Percentiles rank a stretch among this genome's conserved stretches.
These are phyloP conservation scores for Anisodus tanguticus DNA, from an alignment of 257 asterid species.

Conservation along the genomic window DNA sequence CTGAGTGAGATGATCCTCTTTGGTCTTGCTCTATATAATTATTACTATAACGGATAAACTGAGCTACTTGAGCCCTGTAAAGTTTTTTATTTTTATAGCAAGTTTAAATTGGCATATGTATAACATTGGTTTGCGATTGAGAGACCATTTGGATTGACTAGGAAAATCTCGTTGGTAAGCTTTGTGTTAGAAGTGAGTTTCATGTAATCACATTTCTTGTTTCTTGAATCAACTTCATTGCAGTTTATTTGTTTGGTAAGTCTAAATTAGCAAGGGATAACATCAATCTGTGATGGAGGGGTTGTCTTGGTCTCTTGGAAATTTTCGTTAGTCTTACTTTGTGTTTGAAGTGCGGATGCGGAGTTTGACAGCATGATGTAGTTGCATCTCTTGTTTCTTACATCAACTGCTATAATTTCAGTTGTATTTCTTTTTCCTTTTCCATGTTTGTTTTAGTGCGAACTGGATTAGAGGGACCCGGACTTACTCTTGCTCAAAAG, in stretches of 20 bases:
- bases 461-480: slow-evolving; percentile 41
- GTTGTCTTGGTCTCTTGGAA: not conserved
- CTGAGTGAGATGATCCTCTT: slow-evolving; percentile 13
- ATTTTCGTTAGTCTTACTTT: not conserved
- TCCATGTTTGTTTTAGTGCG: slow-evolving; percentile 27
- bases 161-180: not conserved
- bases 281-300: not conserved
- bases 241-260: slow-evolving; percentile 8
- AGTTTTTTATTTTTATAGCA: not conserved
- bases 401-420: not conserved
- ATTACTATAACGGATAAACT: not conserved
- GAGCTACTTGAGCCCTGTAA: not conserved
- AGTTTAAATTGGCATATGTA: not conserved
- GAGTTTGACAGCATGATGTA: not conserved
- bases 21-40: not conserved
- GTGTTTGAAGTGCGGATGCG: slow-evolving; percentile 8
- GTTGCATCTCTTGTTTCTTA: not conserved
- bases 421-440: slow-evolving; percentile 15
- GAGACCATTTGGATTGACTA: not conserved
- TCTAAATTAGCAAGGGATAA: not conserved
- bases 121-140: not conserved
- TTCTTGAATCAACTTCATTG: not conserved
- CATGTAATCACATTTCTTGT: not conserved
- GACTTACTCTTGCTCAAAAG: slow-evolving; percentile 86
- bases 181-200: slow-evolving; percentile 16